Percentiles rank a stretch among this genome's conserved stretches.
Evolutionary conservation across 257 asterid genomes (phyloP).

Genomic region (Solanum clarkiae): DNA sequence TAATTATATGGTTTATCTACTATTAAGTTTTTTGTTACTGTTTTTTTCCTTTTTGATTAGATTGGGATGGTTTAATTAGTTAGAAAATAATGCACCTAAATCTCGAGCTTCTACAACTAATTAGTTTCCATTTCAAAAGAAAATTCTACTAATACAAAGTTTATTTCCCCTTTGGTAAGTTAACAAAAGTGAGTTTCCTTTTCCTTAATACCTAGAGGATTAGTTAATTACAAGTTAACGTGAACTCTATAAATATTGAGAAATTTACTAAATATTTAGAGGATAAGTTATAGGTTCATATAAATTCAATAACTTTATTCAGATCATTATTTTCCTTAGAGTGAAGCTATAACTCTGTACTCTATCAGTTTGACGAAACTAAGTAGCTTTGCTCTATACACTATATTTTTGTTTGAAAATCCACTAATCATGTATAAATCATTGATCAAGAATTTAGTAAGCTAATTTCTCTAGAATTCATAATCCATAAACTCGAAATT

Average conservation of each 20-base stretch:
- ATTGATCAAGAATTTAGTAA: background rate
- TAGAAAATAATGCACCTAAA: background rate
- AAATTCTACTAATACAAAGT: background rate
- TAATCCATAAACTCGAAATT: background rate
- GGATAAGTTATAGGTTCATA: background rate
- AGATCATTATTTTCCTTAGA: rapidly evolving
- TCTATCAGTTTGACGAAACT: background rate
- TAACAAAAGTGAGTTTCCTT: background rate
- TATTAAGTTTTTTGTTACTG: background rate
- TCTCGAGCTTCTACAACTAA: background rate
- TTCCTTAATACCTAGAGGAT: background rate
- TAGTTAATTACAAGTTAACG: background rate
- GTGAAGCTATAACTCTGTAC: background rate
- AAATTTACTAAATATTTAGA: background rate
- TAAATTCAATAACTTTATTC: background rate
- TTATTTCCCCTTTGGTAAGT: background rate
- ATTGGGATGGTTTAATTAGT: background rate
- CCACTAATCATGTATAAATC: background rate
- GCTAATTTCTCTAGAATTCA: background rate
- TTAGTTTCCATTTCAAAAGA: background rate
- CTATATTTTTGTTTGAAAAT: background rate
- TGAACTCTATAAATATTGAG: background rate
- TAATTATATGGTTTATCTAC: background rate
- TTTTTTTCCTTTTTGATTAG: background rate
- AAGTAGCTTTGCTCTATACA: background rate